Percentiles rank a stretch among this genome's conserved stretches.
phyloP scores from a whole-genome alignment of 805 yeast species.

The Wickerhamiella hasegawae region DNA sequence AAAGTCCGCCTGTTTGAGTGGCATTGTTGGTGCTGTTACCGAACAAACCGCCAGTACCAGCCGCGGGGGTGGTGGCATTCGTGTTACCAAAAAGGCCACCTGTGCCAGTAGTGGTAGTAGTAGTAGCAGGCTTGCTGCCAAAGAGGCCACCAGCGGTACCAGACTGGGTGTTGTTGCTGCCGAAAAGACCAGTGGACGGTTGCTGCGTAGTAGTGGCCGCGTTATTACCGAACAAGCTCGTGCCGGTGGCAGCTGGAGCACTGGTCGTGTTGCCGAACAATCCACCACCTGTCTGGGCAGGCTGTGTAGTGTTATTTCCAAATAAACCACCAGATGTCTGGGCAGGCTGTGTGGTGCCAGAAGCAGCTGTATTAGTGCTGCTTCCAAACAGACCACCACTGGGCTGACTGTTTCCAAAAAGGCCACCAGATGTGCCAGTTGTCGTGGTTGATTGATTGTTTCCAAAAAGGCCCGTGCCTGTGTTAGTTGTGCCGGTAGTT shows the following conservation, averaged over 20 bases:
- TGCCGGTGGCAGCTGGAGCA: slow-evolving; percentile 4
- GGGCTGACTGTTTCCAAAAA: slow-evolving; percentile 1
- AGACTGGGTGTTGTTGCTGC: slow-evolving; percentile 10
- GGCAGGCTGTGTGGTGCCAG: not conserved
- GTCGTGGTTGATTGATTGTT: slow-evolving; percentile 1
- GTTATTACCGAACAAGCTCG: not conserved
- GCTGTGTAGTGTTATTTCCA: no score
- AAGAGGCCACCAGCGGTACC: slow-evolving; percentile 18
- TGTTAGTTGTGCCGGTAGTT: no score
- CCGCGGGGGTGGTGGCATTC: slow-evolving; percentile 5
- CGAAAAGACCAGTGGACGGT: slow-evolving; percentile 14
- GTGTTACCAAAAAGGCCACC: slow-evolving; percentile 16
- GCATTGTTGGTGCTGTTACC: slow-evolving; percentile 3
- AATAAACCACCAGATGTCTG: not conserved
- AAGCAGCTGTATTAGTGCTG: not conserved
- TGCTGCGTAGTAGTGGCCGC: not conserved
- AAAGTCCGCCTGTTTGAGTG: slow-evolving; percentile 1
- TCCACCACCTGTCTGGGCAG: slow-evolving; percentile 2
- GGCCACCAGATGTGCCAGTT: slow-evolving; percentile 2
- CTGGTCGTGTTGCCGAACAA: slow-evolving; percentile 1
- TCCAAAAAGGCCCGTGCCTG: slow-evolving; percentile 4
- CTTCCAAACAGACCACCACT: slow-evolving; percentile 13
- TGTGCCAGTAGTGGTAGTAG: slow-evolving; percentile 5
- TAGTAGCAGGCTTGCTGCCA: slow-evolving; percentile 9
- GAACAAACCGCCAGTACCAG: slow-evolving; percentile 6